Evolutionary conservation across 2,329 filamentous ascomycete species (phyloP).

Genomic region (Talaromyces sp.): DNA sequence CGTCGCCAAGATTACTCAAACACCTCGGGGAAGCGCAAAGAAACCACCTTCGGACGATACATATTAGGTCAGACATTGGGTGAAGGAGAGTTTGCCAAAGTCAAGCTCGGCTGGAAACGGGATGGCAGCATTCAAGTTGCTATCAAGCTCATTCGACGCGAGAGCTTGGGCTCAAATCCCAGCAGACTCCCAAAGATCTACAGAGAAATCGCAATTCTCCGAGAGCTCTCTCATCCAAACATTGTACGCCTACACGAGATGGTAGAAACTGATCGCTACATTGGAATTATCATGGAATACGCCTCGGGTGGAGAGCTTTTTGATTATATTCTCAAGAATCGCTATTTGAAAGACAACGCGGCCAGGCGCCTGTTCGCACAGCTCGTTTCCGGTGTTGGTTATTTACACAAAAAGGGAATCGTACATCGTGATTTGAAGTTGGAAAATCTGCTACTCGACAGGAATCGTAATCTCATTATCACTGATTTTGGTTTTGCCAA

Average conservation of each 20-base stretch:
- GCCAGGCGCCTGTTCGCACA: slow-evolving; percentile 91
- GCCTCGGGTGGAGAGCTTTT: slow-evolving; percentile 96
- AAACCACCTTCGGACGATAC: slow-evolving; percentile 90
- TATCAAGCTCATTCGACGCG: slow-evolving; percentile 94
- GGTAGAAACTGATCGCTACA: slow-evolving; percentile 95
- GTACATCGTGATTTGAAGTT: slow-evolving; percentile 96
- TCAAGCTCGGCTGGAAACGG: slow-evolving; percentile 97
- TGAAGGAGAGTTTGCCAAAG: slow-evolving; percentile 97
- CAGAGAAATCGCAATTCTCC: slow-evolving; percentile 89
- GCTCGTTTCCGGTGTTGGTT: slow-evolving; percentile 91
- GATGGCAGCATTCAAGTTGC: slow-evolving; percentile 92
- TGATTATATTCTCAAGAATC: slow-evolving; percentile 95
- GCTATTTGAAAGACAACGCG: slow-evolving; percentile 90
- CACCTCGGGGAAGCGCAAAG: slow-evolving; percentile 56
- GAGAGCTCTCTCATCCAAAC: slow-evolving; percentile 86
- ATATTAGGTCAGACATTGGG: slow-evolving; percentile 93
- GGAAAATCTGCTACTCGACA: slow-evolving; percentile 89
- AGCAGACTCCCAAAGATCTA: slow-evolving; percentile 93
- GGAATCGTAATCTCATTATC: slow-evolving; percentile 98
- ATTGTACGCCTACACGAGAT: slow-evolving; percentile 97
- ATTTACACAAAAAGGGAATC: slow-evolving; percentile 97
- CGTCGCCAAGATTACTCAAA: slow-evolving; percentile 57
- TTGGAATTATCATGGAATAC: slow-evolving; percentile 97
- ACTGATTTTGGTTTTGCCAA: slow-evolving; percentile 99
- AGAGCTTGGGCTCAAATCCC: slow-evolving; percentile 82